Evolutionary conservation across 139 green algal genomes (phyloP), one percentile per base, ranked within the genome.

Genomic region (Ulvella scutata): DNA sequence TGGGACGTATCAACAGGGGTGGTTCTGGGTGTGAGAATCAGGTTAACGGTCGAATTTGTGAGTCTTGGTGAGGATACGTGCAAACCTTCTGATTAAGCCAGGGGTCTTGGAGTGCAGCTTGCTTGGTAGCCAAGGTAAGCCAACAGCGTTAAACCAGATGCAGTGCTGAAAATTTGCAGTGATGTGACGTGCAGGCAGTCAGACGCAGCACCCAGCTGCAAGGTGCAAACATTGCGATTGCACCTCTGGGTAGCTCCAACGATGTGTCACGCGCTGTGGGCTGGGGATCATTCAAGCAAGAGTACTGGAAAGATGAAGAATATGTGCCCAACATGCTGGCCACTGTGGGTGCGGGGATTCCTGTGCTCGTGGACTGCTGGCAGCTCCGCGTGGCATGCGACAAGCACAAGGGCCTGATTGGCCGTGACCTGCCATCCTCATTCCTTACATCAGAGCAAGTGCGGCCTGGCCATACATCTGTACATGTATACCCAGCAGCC

Each of bases 221-320:
- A 26, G 51, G 33, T n/a, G 51, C 33, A 26, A 36, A n/a, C 9
- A n/a, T 67, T 26, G 51, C 51, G 13, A 67, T 67, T 26, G 51
- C 51, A 6, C 51, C 51, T 26, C 51, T 67, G n/a, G 51, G 51
- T 26, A 67, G 9, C 51, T 36, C n/a, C 51, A 67, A 67, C 51
- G 51, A 67, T 26, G 33, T 67, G n/a, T 67, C 51, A n/a, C 51
- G 51, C 51, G 31, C 51, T 26, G 51, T 67, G n/a, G 51, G 51
- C 51, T 67, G 51, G 51, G 51, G 51, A 10, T 67, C 51, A n/a
- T 67, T 67, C 51, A 67, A 67, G 51, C n/a, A 67, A 26, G 51
- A 67, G n/a, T 67, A 67, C 51, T 67, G 51, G 51, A 67, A 26
- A n/a, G 33, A 67, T 26, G 13, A n/a, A 26, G 51, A n/a, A 67